Conservation (phyloP, 2,329 filamentous ascomycete genomes). For the Lachnellula arida region DNA sequence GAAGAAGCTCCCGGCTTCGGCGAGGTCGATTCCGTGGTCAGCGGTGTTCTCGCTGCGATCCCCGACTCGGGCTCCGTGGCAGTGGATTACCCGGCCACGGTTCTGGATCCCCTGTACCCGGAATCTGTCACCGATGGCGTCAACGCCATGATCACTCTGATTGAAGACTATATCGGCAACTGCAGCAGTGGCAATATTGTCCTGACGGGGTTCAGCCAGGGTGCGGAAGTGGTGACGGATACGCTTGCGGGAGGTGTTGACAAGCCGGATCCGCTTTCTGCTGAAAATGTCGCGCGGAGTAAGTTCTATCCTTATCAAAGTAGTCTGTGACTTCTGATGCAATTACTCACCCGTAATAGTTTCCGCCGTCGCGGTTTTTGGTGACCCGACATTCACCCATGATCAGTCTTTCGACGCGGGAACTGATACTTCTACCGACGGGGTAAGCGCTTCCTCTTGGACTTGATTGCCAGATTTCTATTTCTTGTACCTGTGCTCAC, state of each 20-base stretch:
- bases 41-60: slow-evolving; percentile 26
- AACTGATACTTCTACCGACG: slow-evolving; percentile 3
- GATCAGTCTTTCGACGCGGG: slow-evolving; percentile 28
- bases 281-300: neutral
- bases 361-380: slow-evolving; percentile 29
- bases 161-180: slow-evolving; percentile 24
- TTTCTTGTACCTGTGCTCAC: neutral
- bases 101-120: slow-evolving; percentile 18
- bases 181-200: slow-evolving; percentile 31
- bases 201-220: slow-evolving; percentile 32
- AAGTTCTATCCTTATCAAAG: neutral
- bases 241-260: slow-evolving; percentile 7
- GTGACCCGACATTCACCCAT: slow-evolving; percentile 30
- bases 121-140: slow-evolving; percentile 29
- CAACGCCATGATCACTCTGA: slow-evolving; percentile 25
- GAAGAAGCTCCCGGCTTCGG: slow-evolving; percentile 29
- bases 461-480: neutral
- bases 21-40: slow-evolving; percentile 25
- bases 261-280: neutral
- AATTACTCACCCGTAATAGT: neutral
- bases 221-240: slow-evolving; percentile 21
- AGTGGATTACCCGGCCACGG: slow-evolving; percentile 27
- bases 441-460: neutral
- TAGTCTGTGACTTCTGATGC: neutral
- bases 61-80: slow-evolving; percentile 30